phyloP scores from a whole-genome alignment of 257 asterid species.

The Rubia yunnanensis region DNA sequence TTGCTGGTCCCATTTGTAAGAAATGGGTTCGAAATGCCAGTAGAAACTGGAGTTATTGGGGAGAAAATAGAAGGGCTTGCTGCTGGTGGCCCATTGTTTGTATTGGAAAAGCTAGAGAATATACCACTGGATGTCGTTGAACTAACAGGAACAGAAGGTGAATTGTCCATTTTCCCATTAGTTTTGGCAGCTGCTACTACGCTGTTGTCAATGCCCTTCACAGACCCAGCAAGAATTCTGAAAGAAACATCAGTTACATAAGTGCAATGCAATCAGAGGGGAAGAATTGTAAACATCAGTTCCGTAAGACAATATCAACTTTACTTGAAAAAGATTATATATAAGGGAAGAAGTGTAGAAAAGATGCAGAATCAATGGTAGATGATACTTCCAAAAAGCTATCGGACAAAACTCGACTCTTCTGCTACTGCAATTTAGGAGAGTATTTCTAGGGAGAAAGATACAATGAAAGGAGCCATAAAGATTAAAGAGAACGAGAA shows the following conservation, averaged over 20 bases:
- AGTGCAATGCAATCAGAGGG: slow-evolving; percentile 18
- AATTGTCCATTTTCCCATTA: slow-evolving; percentile 33
- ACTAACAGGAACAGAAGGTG: slow-evolving; percentile 20
- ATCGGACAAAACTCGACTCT: no score
- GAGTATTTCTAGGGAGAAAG: no score
- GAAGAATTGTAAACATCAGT: no score
- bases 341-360: background rate
- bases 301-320: slow-evolving; percentile 13
- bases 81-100: slow-evolving; percentile 26
- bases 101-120: slow-evolving; percentile 6
- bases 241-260: slow-evolving; percentile 19
- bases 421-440: background rate
- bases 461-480: no score
- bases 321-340: background rate
- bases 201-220: slow-evolving; percentile 17
- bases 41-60: slow-evolving; percentile 19
- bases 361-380: background rate
- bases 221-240: slow-evolving; percentile 20
- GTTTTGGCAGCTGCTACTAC: slow-evolving; percentile 24
- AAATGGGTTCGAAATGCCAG: slow-evolving; percentile 19
- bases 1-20: slow-evolving; percentile 17
- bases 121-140: slow-evolving; percentile 8
- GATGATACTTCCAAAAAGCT: background rate
- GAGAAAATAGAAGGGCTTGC: slow-evolving; percentile 22
- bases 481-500: background rate